Base-by-base conservation (phyloP, 208 protist species). In the Wallacemonas sp. region DNA sequence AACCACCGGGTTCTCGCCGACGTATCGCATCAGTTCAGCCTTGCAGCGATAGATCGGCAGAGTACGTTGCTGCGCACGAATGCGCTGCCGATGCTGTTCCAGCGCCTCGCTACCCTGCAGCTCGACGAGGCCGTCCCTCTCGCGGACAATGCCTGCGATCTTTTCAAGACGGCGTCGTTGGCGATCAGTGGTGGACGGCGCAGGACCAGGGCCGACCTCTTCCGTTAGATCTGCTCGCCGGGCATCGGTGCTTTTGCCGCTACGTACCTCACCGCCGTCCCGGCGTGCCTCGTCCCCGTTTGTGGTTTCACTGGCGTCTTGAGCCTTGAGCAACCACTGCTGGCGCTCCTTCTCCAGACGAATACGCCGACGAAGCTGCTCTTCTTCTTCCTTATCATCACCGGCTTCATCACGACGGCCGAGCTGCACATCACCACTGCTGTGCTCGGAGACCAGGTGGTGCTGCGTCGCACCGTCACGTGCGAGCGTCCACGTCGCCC, bases 1-100 rank as follows among this genome's bases (percentile, higher is more conserved):
- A 13, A 78, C 81, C 46, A 95, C 73, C 37, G 83, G 71, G 62
- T 90, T 94, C 71, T 93, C 84, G 22, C 85, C 80, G 37, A 95
- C 81, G 57, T 73, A 87, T 55, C 81, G 76, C 42, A 97, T 67
- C n/a, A 95, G 76, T 50, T 91, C 86, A 0, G 73, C 63, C 30
- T 76, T 71, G 63, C 81, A 90, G 32, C 44, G 68, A 45, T 76
- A 87, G 64, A 95, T 95, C 29, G 89, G 89, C 9, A 95, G 73
- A 12, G 74, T 76, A 37, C 67, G 73, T 36, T 69, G 69, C 46
- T 79, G 67, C 0, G 53, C 46, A 2, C 71, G 68, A 26, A 91
- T 73, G 9, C 54, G 62, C 17, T 63, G 29, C 8, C 83, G 79
- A 13, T 65, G 79, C 24, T 73, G 63, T 4, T 13, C 44, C 46